phyloP scores from a whole-genome alignment of 129 eudicot species.

The Solidago caesia region DNA sequence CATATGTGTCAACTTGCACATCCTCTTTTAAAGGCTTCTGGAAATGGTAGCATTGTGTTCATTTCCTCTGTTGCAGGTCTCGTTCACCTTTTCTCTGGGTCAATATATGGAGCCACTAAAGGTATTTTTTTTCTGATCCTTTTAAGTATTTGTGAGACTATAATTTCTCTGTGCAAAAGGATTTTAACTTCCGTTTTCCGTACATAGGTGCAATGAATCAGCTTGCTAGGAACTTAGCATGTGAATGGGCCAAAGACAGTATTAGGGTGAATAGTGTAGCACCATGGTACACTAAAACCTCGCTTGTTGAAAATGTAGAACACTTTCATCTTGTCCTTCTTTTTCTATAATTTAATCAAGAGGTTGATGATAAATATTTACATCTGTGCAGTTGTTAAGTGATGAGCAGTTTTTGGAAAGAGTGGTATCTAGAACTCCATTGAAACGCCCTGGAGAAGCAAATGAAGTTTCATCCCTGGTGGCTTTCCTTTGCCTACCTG shows the following conservation, averaged over 20 bases:
- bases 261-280: conserved; percentile 70
- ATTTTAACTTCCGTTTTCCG: background rate
- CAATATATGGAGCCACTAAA: conserved; percentile 77
- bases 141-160: background rate
- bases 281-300: conserved; percentile 72
- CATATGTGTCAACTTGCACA: conserved; percentile 74
- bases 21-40: conserved; percentile 73
- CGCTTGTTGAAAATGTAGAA: conserved; percentile 67
- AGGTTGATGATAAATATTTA: background rate
- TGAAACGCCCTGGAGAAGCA: conserved; percentile 68
- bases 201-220: conserved; percentile 79
- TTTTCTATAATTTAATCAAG: background rate
- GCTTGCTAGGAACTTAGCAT: conserved; percentile 78
- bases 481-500: conserved; percentile 86
- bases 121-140: conserved; percentile 32
- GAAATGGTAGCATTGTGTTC: conserved; percentile 65
- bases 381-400: conserved; percentile 18
- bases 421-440: conserved; percentile 64
- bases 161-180: background rate
- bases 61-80: conserved; percentile 83
- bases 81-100: conserved; percentile 45
- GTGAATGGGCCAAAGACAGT: conserved; percentile 90
- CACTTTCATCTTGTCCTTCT: conserved; percentile 1
- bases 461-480: conserved; percentile 79
- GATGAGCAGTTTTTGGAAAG: conserved; percentile 54